These are phyloP conservation scores for Aspergillus incahuasiensis DNA, from an alignment of 495 filamentous ascomycete genomes.

Conservation along the genomic window DNA sequence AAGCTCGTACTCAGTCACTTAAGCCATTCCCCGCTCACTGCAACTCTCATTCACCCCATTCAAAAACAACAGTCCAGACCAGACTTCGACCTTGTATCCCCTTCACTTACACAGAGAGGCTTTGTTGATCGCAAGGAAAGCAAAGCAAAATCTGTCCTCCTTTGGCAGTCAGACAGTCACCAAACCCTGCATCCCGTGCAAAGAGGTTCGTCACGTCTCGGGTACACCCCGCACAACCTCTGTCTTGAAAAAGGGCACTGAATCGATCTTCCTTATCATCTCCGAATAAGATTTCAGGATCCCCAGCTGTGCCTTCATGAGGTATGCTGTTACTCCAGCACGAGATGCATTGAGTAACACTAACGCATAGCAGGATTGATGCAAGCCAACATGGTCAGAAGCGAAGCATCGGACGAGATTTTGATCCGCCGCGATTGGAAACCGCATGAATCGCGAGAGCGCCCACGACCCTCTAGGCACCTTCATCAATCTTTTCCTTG, in stretches of 20 bases:
- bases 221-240: background rate
- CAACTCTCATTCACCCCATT: background rate
- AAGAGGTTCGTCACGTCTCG: background rate
- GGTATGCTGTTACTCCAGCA: background rate
- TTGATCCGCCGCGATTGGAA: background rate
- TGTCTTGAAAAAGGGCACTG: background rate
- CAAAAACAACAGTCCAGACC: background rate
- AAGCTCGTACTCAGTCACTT: background rate
- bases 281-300: background rate
- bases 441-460: background rate
- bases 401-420: conserved; percentile 12
- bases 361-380: background rate
- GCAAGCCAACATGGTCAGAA: background rate
- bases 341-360: background rate
- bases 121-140: background rate
- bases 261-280: background rate
- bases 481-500: background rate
- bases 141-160: background rate
- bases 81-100: background rate
- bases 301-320: background rate
- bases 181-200: background rate
- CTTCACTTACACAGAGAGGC: background rate
- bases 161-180: no score
- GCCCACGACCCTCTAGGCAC: background rate
- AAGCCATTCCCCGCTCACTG: background rate